A percentile compares a stretch with the other conserved stretches of the same genome.
Evolutionary conservation across 805 yeast species (phyloP).

Genomic region (Kluyveromyces aestuarii): DNA sequence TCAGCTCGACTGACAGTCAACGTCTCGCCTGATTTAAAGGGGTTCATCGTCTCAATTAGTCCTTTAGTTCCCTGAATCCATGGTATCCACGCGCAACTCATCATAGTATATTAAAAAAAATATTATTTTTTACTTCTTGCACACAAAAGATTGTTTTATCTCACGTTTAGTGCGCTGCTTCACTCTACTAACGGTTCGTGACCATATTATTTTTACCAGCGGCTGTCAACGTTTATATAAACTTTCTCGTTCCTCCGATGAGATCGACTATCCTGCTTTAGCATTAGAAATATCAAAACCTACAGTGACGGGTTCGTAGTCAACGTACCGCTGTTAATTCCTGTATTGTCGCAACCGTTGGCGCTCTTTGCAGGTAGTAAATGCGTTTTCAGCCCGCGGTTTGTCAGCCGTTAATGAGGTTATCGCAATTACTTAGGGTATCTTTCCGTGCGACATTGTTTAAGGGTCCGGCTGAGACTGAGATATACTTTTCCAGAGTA

Average conservation of each 20-base stretch:
- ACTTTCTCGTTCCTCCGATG: background rate
- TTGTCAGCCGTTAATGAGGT: no score
- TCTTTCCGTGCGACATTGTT: no score
- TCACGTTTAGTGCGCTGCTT: no score
- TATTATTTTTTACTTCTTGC: background rate
- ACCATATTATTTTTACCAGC: background rate
- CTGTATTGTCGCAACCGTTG: no score
- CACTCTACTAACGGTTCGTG: no score
- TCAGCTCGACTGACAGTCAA: slow-evolving; percentile 1
- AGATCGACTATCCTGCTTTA: background rate
- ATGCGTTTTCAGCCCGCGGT: no score
- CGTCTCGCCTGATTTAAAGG: background rate
- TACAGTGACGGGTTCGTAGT: background rate
- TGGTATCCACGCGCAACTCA: slow-evolving; percentile 1
- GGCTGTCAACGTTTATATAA: background rate
- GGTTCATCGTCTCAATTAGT: background rate
- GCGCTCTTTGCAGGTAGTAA: no score
- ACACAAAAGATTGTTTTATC: background rate
- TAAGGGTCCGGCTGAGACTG: no score
- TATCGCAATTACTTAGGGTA: no score
- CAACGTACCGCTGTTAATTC: background rate
- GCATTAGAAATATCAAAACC: background rate
- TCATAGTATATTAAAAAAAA: background rate
- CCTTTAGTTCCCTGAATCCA: slow-evolving; percentile 2
- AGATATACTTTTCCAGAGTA: no score